These are phyloP conservation scores for Draba incana DNA, from an alignment of 345 rosid genomes.

Conservation along the genomic window DNA sequence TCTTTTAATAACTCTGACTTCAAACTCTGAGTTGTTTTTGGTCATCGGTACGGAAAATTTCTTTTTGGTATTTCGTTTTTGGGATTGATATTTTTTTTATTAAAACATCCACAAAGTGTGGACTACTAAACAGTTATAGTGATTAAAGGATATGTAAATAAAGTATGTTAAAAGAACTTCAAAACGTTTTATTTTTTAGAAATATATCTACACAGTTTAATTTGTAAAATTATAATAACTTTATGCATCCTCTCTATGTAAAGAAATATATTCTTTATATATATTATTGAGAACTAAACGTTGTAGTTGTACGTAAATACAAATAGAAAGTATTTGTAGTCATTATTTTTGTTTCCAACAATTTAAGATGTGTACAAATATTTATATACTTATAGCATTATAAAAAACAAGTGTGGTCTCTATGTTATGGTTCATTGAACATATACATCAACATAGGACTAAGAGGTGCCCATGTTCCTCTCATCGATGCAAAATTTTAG, in stretches of 20 bases:
- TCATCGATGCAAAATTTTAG: conserved; percentile 27
- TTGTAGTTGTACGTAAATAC: background rate
- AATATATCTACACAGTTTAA: too few species aligned
- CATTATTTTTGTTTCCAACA: background rate
- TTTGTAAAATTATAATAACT: too few species aligned
- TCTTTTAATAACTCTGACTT: background rate
- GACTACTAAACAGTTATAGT: too few species aligned
- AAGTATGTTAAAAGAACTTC: too few species aligned
- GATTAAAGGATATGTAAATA: too few species aligned
- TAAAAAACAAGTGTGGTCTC: conserved; percentile 25
- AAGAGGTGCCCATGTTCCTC: conserved; percentile 38
- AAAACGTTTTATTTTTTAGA: too few species aligned
- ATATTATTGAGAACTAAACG: background rate
- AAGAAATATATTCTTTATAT: too few species aligned
- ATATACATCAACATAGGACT: conserved; percentile 41
- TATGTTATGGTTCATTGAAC: conserved; percentile 45
- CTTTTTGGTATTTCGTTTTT: background rate
- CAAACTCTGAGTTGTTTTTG: conserved; percentile 1
- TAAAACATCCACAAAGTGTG: too few species aligned
- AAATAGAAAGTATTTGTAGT: background rate
- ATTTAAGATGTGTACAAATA: background rate
- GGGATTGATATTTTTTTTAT: too few species aligned
- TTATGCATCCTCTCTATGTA: too few species aligned
- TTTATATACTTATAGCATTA: background rate
- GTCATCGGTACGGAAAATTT: conserved; percentile 1